These are phyloP conservation scores for Scleroderma bovista DNA, from an alignment of 768 basidiomycete genomes.

Conservation along the genomic window DNA sequence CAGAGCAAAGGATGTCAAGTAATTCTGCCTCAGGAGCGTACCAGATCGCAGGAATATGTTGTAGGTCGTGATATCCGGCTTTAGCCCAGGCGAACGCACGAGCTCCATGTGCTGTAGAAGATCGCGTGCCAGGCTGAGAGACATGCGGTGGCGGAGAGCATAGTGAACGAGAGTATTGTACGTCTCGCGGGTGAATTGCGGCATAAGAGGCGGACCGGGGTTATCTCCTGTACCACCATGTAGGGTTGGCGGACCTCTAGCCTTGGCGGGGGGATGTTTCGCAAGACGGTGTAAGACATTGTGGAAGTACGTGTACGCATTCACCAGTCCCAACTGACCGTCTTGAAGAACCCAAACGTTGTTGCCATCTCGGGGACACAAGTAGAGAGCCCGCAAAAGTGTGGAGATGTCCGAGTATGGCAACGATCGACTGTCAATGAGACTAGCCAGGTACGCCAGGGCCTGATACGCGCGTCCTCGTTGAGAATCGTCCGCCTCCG, in stretches of 20 bases:
- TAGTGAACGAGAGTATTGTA: slow-evolving; percentile 68
- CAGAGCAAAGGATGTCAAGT: slow-evolving; percentile 37
- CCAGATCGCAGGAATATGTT: slow-evolving; percentile 56
- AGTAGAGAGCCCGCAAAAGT: slow-evolving; percentile 44
- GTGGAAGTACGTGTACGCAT: slow-evolving; percentile 46
- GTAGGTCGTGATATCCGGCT: slow-evolving; percentile 46
- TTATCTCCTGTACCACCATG: background rate
- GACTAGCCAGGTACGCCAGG: slow-evolving; percentile 50
- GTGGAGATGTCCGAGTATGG: slow-evolving; percentile 39
- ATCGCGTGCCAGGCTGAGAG: slow-evolving; percentile 39
- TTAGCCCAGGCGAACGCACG: slow-evolving; percentile 34
- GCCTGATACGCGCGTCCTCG: slow-evolving; percentile 47
- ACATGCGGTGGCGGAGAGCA: slow-evolving; percentile 54
- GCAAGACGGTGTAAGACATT: slow-evolving; percentile 40
- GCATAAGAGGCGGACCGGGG: slow-evolving; percentile 17
- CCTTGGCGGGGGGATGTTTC: slow-evolving; percentile 23
- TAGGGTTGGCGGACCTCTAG: slow-evolving; percentile 14
- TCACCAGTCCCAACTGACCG: slow-evolving; percentile 21
- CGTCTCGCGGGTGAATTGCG: slow-evolving; percentile 33
- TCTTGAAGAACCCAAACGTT: slow-evolving; percentile 34
- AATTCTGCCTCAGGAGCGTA: slow-evolving; percentile 42
- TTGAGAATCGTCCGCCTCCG: slow-evolving; percentile 13
- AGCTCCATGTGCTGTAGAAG: slow-evolving; percentile 54
- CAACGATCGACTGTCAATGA: slow-evolving; percentile 46
- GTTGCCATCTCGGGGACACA: slow-evolving; percentile 36